phyloP scores from a whole-genome alignment of 192 early-diverging fungal species.

The Dissophora ornata region DNA sequence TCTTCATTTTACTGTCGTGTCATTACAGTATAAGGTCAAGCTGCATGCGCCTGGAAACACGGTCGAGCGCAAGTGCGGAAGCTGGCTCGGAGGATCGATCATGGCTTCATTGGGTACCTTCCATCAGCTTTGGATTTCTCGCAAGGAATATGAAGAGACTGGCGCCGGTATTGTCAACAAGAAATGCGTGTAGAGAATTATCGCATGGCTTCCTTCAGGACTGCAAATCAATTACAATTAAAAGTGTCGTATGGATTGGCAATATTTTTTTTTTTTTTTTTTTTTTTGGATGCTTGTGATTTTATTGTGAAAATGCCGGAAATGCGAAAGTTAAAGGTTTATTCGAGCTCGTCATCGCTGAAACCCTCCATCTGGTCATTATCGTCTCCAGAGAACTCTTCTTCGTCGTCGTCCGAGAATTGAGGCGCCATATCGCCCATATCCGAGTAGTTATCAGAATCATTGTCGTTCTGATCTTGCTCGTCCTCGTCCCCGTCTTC shows the following conservation, averaged over 20 bases:
- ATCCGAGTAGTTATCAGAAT: conserved; percentile 49
- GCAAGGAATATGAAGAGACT: conserved; percentile 93
- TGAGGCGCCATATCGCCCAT: conserved; percentile 51
- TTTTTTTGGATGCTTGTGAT: background rate
- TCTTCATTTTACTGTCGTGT: too few relatives aligned
- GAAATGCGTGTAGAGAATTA: conserved; percentile 72
- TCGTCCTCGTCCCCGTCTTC: conserved; percentile 42
- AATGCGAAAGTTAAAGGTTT: conserved; percentile 6
- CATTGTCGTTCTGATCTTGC: conserved; percentile 31
- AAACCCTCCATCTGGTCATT: conserved; percentile 47
- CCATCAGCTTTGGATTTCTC: conserved; percentile 99
- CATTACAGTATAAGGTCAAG: conserved; percentile 80
- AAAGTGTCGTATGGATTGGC: background rate
- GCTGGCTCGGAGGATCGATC: conserved; percentile 98
- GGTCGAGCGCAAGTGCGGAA: conserved; percentile 90
- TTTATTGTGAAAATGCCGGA: too few relatives aligned
- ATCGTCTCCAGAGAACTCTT: conserved; percentile 33
- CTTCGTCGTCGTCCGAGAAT: conserved; percentile 48
- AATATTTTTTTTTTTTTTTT: conserved; percentile 9
- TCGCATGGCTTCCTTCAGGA: background rate
- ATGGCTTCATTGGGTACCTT: conserved; percentile 95
- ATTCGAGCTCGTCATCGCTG: conserved; percentile 39
- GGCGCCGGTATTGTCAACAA: conserved; percentile 89
- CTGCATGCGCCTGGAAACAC: conserved; percentile 81
- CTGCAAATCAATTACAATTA: background rate